A percentile compares a stretch with the other conserved stretches of the same genome.
Evolutionary conservation across 106 monocot genomes (phyloP).

Genomic region (Platanthera zijinensis): DNA sequence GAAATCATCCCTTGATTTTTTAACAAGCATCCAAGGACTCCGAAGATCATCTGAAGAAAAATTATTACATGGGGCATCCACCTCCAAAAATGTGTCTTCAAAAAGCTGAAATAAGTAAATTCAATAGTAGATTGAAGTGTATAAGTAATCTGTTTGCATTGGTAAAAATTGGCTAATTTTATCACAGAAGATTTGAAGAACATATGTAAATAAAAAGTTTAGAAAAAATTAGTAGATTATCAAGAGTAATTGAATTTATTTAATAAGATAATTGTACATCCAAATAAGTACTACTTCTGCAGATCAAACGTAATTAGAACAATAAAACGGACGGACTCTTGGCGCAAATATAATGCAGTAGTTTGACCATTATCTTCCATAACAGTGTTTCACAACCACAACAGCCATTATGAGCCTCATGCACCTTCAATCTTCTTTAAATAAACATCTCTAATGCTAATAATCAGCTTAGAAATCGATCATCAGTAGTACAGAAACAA

Average conservation of each 20-base stretch:
- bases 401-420: too few species aligned
- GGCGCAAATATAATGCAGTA: neutral
- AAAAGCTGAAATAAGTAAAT: slow-evolving; percentile 32
- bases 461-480: too few species aligned
- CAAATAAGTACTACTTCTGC: neutral
- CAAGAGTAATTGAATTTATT: neutral
- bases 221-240: neutral
- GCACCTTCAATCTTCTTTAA: too few species aligned
- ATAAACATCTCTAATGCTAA: too few species aligned
- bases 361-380: too few species aligned
- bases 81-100: slow-evolving; percentile 18
- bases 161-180: neutral
- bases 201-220: neutral
- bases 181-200: neutral
- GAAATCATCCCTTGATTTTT: slow-evolving; percentile 9
- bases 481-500: neutral
- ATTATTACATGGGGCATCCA: slow-evolving; percentile 13
- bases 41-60: slow-evolving; percentile 9
- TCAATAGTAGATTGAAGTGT: neutral
- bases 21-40: slow-evolving; percentile 26
- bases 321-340: neutral
- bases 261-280: neutral
- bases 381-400: too few species aligned
- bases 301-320: neutral
- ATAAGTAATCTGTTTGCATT: neutral